These are phyloP conservation scores for Petrea volubilis DNA, from an alignment of 257 asterid species.

Conservation along the genomic window DNA sequence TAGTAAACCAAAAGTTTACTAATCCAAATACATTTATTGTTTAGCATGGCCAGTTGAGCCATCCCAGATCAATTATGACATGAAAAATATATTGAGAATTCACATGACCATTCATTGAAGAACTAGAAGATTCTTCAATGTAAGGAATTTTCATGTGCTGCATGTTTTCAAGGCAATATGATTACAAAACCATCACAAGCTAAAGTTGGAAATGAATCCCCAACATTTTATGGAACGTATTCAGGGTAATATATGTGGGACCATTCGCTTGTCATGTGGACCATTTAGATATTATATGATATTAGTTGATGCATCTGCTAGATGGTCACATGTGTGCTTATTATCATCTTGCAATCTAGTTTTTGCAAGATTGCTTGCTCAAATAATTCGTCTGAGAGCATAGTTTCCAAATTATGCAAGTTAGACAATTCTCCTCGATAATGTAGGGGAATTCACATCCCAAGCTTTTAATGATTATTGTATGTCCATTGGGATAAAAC, in stretches of 20 bases:
- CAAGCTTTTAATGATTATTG: no score
- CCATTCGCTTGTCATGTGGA: background rate
- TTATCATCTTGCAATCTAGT: no score
- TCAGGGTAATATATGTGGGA: constrained; percentile 3
- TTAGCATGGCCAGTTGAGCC: constrained; percentile 15
- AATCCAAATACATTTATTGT: background rate
- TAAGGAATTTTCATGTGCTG: no score
- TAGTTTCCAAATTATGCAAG: no score
- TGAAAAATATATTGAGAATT: constrained; percentile 5
- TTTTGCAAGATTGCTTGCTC: no score
- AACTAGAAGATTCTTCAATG: constrained; percentile 8
- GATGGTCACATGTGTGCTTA: constrained; percentile 4
- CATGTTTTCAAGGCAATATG: no score
- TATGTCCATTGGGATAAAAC: no score
- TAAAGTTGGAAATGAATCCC: no score
- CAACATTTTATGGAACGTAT: background rate
- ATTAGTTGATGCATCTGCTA: background rate
- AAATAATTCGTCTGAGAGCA: no score
- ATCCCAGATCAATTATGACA: constrained; percentile 18
- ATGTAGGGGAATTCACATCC: no score
- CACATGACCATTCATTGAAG: constrained; percentile 9
- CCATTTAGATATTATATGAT: background rate
- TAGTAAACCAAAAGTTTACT: background rate
- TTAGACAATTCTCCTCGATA: no score
- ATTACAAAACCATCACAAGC: no score